Percentiles rank a stretch among this genome's conserved stretches.
phyloP scores from a whole-genome alignment of 768 basidiomycete species.

The Cyathus striatus region DNA sequence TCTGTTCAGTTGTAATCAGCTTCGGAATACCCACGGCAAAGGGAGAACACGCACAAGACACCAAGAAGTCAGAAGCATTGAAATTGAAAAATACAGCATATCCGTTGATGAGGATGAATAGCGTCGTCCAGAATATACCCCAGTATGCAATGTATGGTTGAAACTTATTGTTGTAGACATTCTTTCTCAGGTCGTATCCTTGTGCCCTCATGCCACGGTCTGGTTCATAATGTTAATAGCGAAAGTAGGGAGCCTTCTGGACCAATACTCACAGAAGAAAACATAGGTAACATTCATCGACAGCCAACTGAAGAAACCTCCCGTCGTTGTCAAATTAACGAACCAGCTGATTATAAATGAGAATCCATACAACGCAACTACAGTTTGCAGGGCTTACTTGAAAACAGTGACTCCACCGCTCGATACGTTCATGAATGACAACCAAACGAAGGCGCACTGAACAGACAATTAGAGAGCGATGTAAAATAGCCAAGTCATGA shows the following conservation, averaged over 20 bases:
- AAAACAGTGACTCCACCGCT: slow-evolving; percentile 54
- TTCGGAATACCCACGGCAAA: neutral
- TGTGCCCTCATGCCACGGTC: slow-evolving; percentile 49
- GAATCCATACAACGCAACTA: neutral
- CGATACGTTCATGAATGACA: slow-evolving; percentile 65
- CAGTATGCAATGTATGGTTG: slow-evolving; percentile 57
- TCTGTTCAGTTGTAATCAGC: slow-evolving; percentile 18
- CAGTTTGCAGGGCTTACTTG: slow-evolving; percentile 29
- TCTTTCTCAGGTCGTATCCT: slow-evolving; percentile 47
- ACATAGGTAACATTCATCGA: slow-evolving; percentile 69
- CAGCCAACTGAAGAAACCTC: slow-evolving; percentile 66
- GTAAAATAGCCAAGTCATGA: no score
- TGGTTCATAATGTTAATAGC: slow-evolving; percentile 11
- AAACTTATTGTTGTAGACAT: slow-evolving; percentile 46
- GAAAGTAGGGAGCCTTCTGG: neutral
- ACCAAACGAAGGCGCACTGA: slow-evolving; percentile 37
- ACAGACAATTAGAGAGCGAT: neutral
- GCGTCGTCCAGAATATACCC: slow-evolving; percentile 58
- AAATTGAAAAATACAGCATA: slow-evolving; percentile 63
- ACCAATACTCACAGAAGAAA: slow-evolving; percentile 61
- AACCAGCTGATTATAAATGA: slow-evolving; percentile 46
- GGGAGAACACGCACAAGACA: slow-evolving; percentile 26
- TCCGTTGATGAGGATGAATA: slow-evolving; percentile 54
- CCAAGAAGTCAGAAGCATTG: slow-evolving; percentile 44
- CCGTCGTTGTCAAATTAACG: slow-evolving; percentile 60